phyloP scores from a whole-genome alignment of 345 rosid species.

The Lepidium didymum region DNA sequence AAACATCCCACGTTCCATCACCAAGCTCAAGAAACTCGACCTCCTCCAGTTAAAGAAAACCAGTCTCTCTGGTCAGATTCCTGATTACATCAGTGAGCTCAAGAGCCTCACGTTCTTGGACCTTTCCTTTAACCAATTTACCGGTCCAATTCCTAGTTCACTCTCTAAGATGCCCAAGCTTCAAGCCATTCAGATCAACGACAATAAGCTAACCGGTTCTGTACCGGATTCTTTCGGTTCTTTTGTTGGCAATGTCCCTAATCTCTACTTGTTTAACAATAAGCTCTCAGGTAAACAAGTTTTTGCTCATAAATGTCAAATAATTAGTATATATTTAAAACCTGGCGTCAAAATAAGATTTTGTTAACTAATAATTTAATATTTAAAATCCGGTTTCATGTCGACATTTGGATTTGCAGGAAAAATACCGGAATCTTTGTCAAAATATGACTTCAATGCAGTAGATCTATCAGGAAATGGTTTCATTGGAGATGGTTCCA shows the following conservation, averaged over 20 bases:
- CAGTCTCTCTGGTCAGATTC: constrained; percentile 48
- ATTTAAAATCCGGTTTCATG: not conserved
- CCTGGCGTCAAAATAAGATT: not conserved
- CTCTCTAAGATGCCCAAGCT: constrained; percentile 52
- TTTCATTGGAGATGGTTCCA: constrained; percentile 56
- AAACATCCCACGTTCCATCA: constrained; percentile 47
- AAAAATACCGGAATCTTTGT: constrained; percentile 49
- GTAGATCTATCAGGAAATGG: constrained; percentile 53
- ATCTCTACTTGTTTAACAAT: constrained; percentile 55
- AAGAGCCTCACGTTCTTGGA: constrained; percentile 44
- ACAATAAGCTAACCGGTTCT: constrained; percentile 50
- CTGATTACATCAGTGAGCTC: constrained; percentile 43
- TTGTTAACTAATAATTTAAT: not conserved
- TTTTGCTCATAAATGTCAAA: not conserved
- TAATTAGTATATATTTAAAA: not conserved
- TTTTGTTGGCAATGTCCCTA: constrained; percentile 33
- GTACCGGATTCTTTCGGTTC: constrained; percentile 57
- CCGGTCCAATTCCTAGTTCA: constrained; percentile 54
- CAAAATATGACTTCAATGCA: constrained; percentile 36
- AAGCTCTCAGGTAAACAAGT: constrained; percentile 39
- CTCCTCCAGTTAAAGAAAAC: constrained; percentile 40
- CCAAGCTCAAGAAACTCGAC: constrained; percentile 50
- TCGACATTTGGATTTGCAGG: constrained; percentile 9
- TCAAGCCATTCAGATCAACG: constrained; percentile 41
- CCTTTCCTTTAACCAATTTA: constrained; percentile 53